A percentile compares a stretch with the other conserved stretches of the same genome.
These are phyloP conservation scores for Ambispora gerdemannii DNA, from an alignment of 192 early-diverging fungal species.

Conservation along the genomic window DNA sequence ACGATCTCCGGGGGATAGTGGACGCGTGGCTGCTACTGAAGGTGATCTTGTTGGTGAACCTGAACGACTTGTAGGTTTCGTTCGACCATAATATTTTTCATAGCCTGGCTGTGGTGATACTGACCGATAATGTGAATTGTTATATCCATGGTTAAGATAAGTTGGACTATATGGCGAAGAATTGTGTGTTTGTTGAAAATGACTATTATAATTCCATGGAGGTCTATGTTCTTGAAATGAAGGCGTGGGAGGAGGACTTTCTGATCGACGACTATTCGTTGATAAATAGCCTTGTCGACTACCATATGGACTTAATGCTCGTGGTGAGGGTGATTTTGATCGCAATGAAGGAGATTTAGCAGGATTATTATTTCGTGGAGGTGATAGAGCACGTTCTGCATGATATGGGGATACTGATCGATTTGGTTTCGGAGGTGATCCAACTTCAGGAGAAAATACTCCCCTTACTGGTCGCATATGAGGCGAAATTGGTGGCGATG, in stretches of 20 bases:
- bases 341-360: constrained; percentile 15
- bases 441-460: constrained; percentile 17
- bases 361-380: constrained; percentile 26
- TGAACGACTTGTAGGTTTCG: constrained; percentile 17
- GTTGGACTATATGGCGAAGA: constrained; percentile 8
- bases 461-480: constrained; percentile 7
- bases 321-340: constrained; percentile 28
- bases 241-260: constrained; percentile 13
- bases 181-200: constrained; percentile 4
- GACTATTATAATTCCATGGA: constrained; percentile 24
- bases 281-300: not conserved
- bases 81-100: not conserved
- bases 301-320: constrained; percentile 20
- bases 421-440: constrained; percentile 1
- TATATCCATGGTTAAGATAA: constrained; percentile 3
- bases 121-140: not conserved
- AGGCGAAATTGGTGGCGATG: constrained; percentile 29
- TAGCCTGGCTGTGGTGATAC: constrained; percentile 15
- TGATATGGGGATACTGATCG: constrained; percentile 25
- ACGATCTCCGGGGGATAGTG: constrained; percentile 25
- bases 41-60: constrained; percentile 15
- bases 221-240: not conserved
- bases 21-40: not conserved
- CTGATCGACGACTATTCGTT: not conserved
- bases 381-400: constrained; percentile 17